A percentile compares a stretch with the other conserved stretches of the same genome.
Evolutionary conservation across 257 asterid species (phyloP).

Genomic region (Solanum clarkiae): DNA sequence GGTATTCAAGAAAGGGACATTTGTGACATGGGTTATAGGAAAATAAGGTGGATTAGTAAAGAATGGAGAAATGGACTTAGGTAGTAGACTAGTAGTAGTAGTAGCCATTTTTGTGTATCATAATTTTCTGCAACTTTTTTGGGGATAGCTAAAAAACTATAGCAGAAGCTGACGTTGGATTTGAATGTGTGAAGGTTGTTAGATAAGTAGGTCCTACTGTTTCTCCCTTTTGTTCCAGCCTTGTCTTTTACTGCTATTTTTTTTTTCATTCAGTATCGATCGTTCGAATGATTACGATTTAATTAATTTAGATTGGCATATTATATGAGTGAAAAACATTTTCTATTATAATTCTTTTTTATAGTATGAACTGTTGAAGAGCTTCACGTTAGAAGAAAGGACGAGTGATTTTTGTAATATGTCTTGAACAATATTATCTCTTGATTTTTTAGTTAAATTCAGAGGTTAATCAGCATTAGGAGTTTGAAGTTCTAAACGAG

Average conservation of each 20-base stretch:
- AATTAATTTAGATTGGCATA: too few species aligned
- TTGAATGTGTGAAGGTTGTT: constrained; percentile 51
- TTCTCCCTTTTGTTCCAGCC: background rate
- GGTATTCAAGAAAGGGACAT: constrained; percentile 8
- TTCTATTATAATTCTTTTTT: background rate
- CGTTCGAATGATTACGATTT: too few species aligned
- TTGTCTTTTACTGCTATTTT: background rate
- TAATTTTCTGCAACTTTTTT: background rate
- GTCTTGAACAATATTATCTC: too few species aligned
- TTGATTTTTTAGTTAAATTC: too few species aligned
- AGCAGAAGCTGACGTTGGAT: constrained; percentile 26
- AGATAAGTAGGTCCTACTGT: constrained; percentile 52
- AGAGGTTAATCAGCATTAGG: too few species aligned
- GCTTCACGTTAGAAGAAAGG: background rate
- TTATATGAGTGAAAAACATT: rapidly evolving
- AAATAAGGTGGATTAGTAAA: constrained; percentile 19
- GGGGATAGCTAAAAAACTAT: background rate
- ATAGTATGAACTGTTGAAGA: background rate
- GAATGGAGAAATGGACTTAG: constrained; percentile 31
- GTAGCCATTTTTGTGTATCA: constrained; percentile 25
- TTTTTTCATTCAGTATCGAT: background rate
- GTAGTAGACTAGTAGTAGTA: constrained; percentile 32
- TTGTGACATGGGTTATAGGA: constrained; percentile 18
- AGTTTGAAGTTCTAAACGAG: too few species aligned
- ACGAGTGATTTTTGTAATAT: too few species aligned